These are phyloP conservation scores for Talaromyces sp. DNA, from an alignment of 2,329 filamentous ascomycete genomes.

Conservation along the genomic window DNA sequence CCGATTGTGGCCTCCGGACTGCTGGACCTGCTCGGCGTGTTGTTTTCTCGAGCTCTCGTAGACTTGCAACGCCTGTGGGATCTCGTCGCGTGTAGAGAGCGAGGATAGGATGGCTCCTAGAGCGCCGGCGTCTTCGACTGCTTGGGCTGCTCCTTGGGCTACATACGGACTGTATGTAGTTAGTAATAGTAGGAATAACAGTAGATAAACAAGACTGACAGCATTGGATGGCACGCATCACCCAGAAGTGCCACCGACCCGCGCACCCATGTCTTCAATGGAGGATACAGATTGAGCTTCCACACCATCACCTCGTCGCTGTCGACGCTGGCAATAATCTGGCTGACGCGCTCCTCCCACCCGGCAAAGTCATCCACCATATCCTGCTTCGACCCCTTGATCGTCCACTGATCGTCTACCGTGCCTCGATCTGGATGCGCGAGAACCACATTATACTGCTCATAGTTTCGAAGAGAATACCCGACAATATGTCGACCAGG, in stretches of 20 bases:
- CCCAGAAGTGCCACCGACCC: conserved; percentile 36
- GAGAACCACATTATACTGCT: conserved; percentile 61
- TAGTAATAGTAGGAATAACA: not conserved
- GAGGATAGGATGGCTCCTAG: conserved; percentile 30
- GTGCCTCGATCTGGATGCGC: conserved; percentile 60
- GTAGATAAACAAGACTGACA: conserved; percentile 23
- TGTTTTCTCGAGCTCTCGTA: conserved; percentile 36
- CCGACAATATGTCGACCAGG: conserved; percentile 72
- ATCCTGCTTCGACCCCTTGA: conserved; percentile 54
- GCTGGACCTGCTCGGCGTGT: conserved; percentile 36
- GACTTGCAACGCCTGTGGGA: conserved; percentile 29
- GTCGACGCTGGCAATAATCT: conserved; percentile 57
- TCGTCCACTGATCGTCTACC: conserved; percentile 60
- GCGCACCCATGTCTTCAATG: conserved; percentile 31
- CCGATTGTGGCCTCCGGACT: conserved; percentile 32
- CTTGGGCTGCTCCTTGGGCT: conserved; percentile 45
- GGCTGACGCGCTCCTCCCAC: conserved; percentile 57
- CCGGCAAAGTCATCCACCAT: conserved; percentile 60
- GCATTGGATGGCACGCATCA: conserved; percentile 44
- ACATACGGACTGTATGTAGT: conserved; percentile 25
- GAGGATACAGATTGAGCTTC: conserved; percentile 31
- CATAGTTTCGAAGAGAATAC: conserved; percentile 66
- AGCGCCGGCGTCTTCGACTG: conserved; percentile 40
- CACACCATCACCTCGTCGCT: conserved; percentile 45
- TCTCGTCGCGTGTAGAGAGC: conserved; percentile 26